Base-by-base conservation (phyloP, 208 protist genomes). In the Kentomonas sorsogonicus region DNA sequence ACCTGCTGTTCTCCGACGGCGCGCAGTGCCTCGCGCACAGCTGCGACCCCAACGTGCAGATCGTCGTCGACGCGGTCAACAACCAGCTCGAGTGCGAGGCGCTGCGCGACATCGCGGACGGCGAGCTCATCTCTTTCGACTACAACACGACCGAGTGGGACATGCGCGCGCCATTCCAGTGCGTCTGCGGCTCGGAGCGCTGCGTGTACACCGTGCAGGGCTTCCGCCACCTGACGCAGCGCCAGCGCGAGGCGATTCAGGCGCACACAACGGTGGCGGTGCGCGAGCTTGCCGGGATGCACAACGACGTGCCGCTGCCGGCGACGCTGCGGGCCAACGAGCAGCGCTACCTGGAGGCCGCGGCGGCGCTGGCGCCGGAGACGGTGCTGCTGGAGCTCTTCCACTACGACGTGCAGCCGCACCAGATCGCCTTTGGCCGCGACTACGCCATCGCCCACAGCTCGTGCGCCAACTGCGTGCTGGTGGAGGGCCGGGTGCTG, bases 71-170 rank as follows among this genome's bases (percentile, higher is more conserved):
- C 45, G 46, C 68, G 10, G 59, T 77, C 27, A 86, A 81, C 65
- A 77, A 72, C 66, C 69, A 54, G n/a, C 61, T 94, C 13, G 81
- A 90, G 63, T 86, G 69, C 64, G 76, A 82, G 46, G 81, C 87
- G 29, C 57, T 94, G 54, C 77, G 74, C 20, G 72, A 86, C 61
- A 91, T 94, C 54, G 45, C 23, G 20, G 47, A 20, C 5, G 81
- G 62, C 13, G 87, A 91, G 62, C 55, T 86, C 31, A 72, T 94
- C 53, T 59, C 78, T 15, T 85, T 83, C 48, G 88, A 94, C 72
- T 94, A 91, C 62, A 79, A 81, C 63, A 72, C 87, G 5, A 88
- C 82, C 22, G 87, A 94, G 69, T 94, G 84, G 83, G 77, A 86
- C 40, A 78, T 94, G 72, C 68, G 51, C 67, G 59, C 69, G 39